Percentiles rank a stretch among this genome's conserved stretches.
These are phyloP conservation scores for Pseudoneurospora amorphoporcata DNA, from an alignment of 495 filamentous ascomycete species.

Conservation along the genomic window DNA sequence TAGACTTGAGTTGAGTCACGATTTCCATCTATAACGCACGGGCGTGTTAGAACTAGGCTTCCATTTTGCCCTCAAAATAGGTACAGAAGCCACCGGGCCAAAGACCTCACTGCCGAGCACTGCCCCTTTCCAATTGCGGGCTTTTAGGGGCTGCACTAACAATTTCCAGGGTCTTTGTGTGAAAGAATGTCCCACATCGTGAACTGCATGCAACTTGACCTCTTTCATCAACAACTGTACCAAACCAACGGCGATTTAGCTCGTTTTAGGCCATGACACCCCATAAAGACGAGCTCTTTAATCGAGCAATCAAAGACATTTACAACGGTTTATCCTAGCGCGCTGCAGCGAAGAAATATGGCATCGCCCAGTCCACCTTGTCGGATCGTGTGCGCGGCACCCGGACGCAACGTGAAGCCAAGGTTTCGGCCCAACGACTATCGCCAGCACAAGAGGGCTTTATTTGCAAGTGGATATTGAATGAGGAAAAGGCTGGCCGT, in stretches of 20 bases:
- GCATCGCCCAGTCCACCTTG: background rate
- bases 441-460: background rate
- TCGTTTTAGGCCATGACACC: too few species aligned
- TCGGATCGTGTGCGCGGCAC: too few species aligned
- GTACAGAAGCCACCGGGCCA: background rate
- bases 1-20: background rate
- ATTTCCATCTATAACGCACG: background rate
- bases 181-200: background rate
- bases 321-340: too few species aligned
- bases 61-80: background rate
- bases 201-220: background rate
- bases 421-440: background rate
- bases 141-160: background rate
- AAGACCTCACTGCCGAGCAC: background rate
- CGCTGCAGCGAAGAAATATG: background rate
- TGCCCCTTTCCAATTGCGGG: background rate
- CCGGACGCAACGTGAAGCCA: background rate
- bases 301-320: too few species aligned
- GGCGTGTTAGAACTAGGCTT: background rate
- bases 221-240: background rate
- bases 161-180: background rate
- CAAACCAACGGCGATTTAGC: too few species aligned
- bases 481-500: background rate
- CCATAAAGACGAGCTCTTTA: too few species aligned
- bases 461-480: background rate